Evolutionary conservation across 78 protist species (phyloP), one percentile per base, ranked within the genome.

Genomic region (Mastigamoeba balamuthi): DNA sequence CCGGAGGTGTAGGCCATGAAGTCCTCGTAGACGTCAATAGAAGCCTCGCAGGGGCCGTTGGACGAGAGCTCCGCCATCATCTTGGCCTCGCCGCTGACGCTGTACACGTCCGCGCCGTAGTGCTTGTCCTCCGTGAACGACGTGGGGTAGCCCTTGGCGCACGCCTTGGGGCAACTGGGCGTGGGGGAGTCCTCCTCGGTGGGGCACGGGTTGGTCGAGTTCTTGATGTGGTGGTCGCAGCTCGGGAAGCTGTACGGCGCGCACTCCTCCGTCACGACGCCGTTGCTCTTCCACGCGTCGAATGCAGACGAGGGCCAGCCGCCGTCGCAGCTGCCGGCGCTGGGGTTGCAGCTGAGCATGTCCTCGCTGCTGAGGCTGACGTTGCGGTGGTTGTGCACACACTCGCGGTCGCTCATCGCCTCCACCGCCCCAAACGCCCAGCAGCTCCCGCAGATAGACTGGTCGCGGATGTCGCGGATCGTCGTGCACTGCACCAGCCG

Each of bases 1-100:
- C n/a, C n/a, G n/a, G n/a, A n/a, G n/a, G n/a, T n/a, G 83, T 83
- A 83, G 42, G 6, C 2, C 85, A 72, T 65, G 10, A 84, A 84
- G 69, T 84, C 88, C 40, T 69, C 73, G 40, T 84, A 84, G 28
- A 84, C 88, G 40, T 30, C 42, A 65, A 44, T 71, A 6, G 75
- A 72, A 1, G 83, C 80, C 75, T 85, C 83, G n/a, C 72, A 65
- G 10, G 85, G 85, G 33, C 85, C 88, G 66, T 38, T 30, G 10
- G 4, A 38, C 44, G 40, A 28, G 30, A 83, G 3, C 69, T 76
- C 79, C 28, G 42, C 63, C 35, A 7, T 3, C 8, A 82, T 74
- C n/a, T n/a, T n/a, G n/a, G n/a, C n/a, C n/a, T n/a, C n/a, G n/a
- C n/a, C n/a, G n/a, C n/a, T n/a, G n/a, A n/a, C n/a, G n/a, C n/a